Percentiles rank a stretch among this genome's conserved stretches.
Evolutionary conservation across 2,329 filamentous ascomycete genomes (phyloP).

Genomic region (Penicillium glabrum): DNA sequence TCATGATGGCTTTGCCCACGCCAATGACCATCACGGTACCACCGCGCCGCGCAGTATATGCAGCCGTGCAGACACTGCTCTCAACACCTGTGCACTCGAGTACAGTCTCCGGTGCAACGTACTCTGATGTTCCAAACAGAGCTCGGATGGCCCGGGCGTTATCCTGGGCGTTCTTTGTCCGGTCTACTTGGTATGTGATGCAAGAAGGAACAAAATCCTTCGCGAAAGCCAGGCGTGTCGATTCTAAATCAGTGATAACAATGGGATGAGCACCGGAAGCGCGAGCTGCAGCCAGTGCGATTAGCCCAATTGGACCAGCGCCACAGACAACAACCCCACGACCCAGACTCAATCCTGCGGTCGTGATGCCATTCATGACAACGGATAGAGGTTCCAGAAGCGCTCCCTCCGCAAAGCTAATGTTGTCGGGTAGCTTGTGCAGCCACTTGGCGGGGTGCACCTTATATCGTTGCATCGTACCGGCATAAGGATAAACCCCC

Average conservation of each 20-base stretch:
- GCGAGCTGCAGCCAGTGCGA: constrained; percentile 57
- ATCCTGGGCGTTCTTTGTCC: constrained; percentile 45
- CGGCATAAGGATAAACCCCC: constrained; percentile 38
- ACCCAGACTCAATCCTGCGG: background rate
- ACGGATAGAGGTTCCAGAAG: constrained; percentile 9
- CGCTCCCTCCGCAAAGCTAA: constrained; percentile 38
- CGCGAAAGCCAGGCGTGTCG: constrained; percentile 57
- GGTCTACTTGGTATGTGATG: constrained; percentile 56
- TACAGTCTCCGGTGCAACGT: constrained; percentile 58
- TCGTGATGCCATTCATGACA: constrained; percentile 3
- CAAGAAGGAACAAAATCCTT: constrained; percentile 57
- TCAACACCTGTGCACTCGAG: constrained; percentile 68
- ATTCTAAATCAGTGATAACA: constrained; percentile 64
- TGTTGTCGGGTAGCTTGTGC: constrained; percentile 40
- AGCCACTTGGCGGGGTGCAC: constrained; percentile 39
- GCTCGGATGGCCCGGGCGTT: constrained; percentile 55
- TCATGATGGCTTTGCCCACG: constrained; percentile 62
- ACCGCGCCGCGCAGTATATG: constrained; percentile 57
- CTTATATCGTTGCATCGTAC: constrained; percentile 39
- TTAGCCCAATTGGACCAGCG: constrained; percentile 20
- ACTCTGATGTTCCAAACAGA: constrained; percentile 57
- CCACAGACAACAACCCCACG: constrained; percentile 6
- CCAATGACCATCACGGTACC: constrained; percentile 65
- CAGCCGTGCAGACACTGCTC: constrained; percentile 60
- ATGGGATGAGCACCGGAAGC: constrained; percentile 65